phyloP scores from a whole-genome alignment of 2,329 filamentous ascomycete species.

The Paecilomyces variotii region DNA sequence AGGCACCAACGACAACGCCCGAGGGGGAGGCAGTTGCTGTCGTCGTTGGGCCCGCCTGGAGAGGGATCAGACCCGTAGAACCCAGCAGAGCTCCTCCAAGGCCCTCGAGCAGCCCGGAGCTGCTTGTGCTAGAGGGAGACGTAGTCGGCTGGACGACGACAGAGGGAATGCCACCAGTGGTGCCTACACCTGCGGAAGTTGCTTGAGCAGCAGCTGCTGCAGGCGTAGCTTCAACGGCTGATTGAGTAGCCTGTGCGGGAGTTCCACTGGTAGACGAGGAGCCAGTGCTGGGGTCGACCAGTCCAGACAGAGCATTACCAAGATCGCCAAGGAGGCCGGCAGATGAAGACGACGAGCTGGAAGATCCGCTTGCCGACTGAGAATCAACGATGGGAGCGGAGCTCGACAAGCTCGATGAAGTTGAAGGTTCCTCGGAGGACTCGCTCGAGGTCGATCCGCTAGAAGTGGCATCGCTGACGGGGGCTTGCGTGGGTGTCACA shows the following conservation, averaged over 20 bases:
- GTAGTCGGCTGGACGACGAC: not conserved
- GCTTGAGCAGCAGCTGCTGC: not conserved
- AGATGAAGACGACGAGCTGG: slow-evolving; percentile 1
- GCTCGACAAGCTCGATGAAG: not conserved
- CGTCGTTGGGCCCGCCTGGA: not conserved
- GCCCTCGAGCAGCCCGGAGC: not conserved
- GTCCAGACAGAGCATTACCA: not conserved
- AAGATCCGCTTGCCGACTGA: not conserved
- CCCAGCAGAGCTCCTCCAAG: not conserved
- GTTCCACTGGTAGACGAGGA: not conserved
- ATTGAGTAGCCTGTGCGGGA: not conserved
- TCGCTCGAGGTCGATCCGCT: not conserved
- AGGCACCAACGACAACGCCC: slow-evolving; percentile 1
- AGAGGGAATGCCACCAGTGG: not conserved
- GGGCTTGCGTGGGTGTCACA: not conserved
- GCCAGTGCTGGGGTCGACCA: not conserved
- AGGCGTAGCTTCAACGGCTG: not conserved
- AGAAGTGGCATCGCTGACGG: not conserved
- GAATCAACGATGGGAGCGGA: not conserved
- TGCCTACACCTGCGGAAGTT: not conserved
- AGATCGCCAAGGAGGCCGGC: not conserved
- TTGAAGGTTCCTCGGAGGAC: not conserved
- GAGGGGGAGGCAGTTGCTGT: slow-evolving; percentile 1
- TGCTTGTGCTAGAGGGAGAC: not conserved
- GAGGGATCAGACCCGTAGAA: not conserved